Base-by-base conservation (phyloP, 2,329 filamentous ascomycete species). In the Alternaria sp. region DNA sequence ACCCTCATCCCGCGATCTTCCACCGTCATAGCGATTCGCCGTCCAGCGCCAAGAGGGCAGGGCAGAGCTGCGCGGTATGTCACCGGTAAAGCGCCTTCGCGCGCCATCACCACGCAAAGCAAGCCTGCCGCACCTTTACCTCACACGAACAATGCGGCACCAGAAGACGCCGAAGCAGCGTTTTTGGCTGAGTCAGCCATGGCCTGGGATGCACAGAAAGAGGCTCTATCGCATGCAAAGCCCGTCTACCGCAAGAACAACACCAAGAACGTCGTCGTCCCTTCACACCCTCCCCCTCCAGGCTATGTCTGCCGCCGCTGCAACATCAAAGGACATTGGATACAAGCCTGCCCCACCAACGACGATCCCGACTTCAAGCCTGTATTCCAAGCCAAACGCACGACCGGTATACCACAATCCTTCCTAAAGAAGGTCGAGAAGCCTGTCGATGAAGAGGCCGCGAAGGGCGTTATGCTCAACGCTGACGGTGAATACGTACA, bases 321-420 rank as follows among this genome's bases (percentile, higher is more conserved):
- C 79, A 91, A 93, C 61, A 90, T 97, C 78, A 97, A 97, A 80
- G 95, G 93, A n/a, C 95, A 99, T 78, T 99, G 94, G 94, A 99
- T 99, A 63, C 94, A 98, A 80, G 87, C 92, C 51, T 99, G 95
- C 73, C 95, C 95, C 6, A 99, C 94, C n/a, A 99, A 99, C 77
- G 92, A 97, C 76, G 93, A 99, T 67, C 94, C 95, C 3, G 93
- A 93, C 61, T 98, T 93, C 78, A 95, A 99, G 79, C 93, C 93
- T 67, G 90, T 92, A 53, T 92, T 93, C 49, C 89, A 94, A 60
- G 92, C 98, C 65, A 98, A 97, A 83, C 89, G 94, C 61, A 98
- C 95, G 4, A 99, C 95, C 40, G 95, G 95, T 66, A 99, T 99
- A 68, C 95, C 95, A 17, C 90, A 92, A 65, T 97, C 94, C 2